Conservation (phyloP, 2,329 filamentous ascomycete genomes). For the Stagonosporopsis cucurbitacearum region DNA sequence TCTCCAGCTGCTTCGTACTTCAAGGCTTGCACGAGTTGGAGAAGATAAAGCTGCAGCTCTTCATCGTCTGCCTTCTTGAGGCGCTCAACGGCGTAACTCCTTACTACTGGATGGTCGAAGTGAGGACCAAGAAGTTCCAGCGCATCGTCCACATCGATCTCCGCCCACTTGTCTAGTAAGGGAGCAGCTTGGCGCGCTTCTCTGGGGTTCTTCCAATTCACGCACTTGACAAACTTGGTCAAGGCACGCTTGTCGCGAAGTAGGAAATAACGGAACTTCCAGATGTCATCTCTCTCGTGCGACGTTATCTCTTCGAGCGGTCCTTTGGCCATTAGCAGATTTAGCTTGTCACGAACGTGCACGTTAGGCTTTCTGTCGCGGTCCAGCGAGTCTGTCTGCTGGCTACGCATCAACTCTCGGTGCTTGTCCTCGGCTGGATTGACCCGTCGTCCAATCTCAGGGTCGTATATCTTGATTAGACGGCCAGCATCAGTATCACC, state of each 20-base stretch:
- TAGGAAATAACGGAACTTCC: slow-evolving; percentile 96
- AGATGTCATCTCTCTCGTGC: slow-evolving; percentile 94
- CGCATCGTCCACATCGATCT: slow-evolving; percentile 96
- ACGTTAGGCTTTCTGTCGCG: slow-evolving; percentile 95
- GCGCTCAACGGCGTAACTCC: slow-evolving; percentile 91
- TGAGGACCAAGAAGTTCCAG: slow-evolving; percentile 91
- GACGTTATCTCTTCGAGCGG: slow-evolving; percentile 86
- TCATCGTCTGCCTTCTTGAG: slow-evolving; percentile 91
- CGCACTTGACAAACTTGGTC: slow-evolving; percentile 97
- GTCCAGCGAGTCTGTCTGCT: slow-evolving; percentile 91
- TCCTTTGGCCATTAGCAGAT: slow-evolving; percentile 88
- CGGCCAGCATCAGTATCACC: slow-evolving; percentile 62
- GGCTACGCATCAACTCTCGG: slow-evolving; percentile 86
- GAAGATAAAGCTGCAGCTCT: slow-evolving; percentile 85
- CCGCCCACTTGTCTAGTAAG: slow-evolving; percentile 89
- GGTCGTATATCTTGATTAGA: slow-evolving; percentile 88
- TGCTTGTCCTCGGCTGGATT: slow-evolving; percentile 98
- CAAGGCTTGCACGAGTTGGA: slow-evolving; percentile 93
- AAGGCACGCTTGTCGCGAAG: slow-evolving; percentile 85
- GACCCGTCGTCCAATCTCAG: slow-evolving; percentile 85
- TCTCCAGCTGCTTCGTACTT: slow-evolving; percentile 68
- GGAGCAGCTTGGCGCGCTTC: slow-evolving; percentile 91
- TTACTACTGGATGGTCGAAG: slow-evolving; percentile 85
- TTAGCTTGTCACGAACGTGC: slow-evolving; percentile 92
- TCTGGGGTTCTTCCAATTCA: slow-evolving; percentile 86